These are phyloP conservation scores for Immersiella caudata DNA, from an alignment of 495 filamentous ascomycete species.

Conservation along the genomic window DNA sequence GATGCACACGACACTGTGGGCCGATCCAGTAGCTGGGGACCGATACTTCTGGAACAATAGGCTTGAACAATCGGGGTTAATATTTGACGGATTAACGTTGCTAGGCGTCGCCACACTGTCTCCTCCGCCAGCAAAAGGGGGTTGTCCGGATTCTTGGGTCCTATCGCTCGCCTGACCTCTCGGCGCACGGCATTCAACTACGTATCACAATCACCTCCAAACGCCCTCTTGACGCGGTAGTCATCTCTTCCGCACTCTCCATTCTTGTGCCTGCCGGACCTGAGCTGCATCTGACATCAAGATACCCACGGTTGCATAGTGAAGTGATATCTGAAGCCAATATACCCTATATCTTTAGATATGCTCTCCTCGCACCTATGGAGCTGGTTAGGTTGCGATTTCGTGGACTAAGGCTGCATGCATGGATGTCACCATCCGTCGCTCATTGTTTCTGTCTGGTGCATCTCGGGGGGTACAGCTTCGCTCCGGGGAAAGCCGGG, in stretches of 20 bases:
- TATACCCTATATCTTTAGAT: too few species aligned
- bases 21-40: neutral
- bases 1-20: neutral
- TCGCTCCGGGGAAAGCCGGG: constrained; percentile 1
- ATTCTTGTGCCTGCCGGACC: neutral
- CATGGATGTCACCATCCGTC: neutral
- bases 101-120: too few species aligned
- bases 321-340: neutral
- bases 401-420: neutral
- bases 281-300: neutral
- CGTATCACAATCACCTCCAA: neutral
- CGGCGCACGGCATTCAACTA: neutral
- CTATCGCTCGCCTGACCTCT: neutral
- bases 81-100: too few species aligned
- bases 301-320: neutral
- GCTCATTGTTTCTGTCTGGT: neutral
- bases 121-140: too few species aligned
- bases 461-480: neutral
- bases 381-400: neutral
- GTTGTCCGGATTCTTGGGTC: too few species aligned
- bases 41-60: neutral
- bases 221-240: neutral
- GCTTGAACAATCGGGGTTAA: neutral
- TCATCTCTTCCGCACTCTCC: neutral
- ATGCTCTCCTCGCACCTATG: neutral